phyloP scores from a whole-genome alignment of 495 filamentous ascomycete species.

The Penicillium argentinense region DNA sequence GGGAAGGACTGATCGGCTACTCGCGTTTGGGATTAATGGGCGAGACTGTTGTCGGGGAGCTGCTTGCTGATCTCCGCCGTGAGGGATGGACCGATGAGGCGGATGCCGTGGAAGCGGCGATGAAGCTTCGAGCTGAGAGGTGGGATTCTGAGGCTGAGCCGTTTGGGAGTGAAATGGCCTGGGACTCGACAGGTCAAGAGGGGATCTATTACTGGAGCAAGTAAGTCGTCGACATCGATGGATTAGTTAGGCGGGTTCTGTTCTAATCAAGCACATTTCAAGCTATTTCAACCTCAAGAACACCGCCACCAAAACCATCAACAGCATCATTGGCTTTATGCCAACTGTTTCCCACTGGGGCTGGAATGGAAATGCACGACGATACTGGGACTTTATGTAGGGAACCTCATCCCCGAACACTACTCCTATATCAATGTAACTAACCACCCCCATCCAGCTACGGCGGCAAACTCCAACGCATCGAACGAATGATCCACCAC shows the following conservation, averaged over 20 bases:
- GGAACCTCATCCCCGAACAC: neutral
- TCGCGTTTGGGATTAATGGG: conserved; percentile 49
- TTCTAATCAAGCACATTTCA: no score
- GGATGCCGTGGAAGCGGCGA: conserved; percentile 29
- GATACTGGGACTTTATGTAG: conserved; percentile 55
- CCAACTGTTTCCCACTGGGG: conserved; percentile 55
- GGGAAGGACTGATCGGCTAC: conserved; percentile 33
- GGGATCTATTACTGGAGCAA: conserved; percentile 55
- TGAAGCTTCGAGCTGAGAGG: conserved; percentile 40
- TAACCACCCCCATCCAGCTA: conserved; percentile 12
- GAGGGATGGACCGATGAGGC: conserved; percentile 41
- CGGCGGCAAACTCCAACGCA: conserved; percentile 47
- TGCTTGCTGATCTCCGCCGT: conserved; percentile 42
- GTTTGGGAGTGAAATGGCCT: conserved; percentile 56
- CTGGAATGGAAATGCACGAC: conserved; percentile 53
- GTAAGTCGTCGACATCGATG: conserved; percentile 32
- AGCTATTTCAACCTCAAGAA: conserved; percentile 44
- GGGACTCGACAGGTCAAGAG: conserved; percentile 57
- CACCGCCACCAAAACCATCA: conserved; percentile 45
- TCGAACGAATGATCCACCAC: conserved; percentile 57
- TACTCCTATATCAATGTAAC: neutral
- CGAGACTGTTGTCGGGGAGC: conserved; percentile 49
- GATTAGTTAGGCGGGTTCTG: neutral
- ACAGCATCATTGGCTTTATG: conserved; percentile 50
- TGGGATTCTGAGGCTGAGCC: conserved; percentile 46